These are phyloP conservation scores for Candida morakotiae DNA, from an alignment of 805 yeast species.

Conservation along the genomic window DNA sequence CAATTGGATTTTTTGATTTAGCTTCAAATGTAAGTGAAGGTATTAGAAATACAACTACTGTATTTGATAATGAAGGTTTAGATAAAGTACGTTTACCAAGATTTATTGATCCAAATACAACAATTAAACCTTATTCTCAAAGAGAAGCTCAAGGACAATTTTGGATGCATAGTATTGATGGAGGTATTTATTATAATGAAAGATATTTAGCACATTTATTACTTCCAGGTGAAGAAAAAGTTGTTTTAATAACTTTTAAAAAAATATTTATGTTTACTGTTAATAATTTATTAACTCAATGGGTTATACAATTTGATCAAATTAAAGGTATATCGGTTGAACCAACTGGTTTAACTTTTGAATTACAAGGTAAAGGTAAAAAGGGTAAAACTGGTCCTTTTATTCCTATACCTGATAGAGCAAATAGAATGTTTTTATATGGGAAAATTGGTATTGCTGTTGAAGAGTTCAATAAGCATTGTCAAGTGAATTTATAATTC, in stretches of 20 bases:
- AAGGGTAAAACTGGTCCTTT: slow-evolving; percentile 54
- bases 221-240: slow-evolving; percentile 74
- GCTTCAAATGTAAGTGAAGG: slow-evolving; percentile 94
- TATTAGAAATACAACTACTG: slow-evolving; percentile 86
- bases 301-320: slow-evolving; percentile 66
- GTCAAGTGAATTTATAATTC: slow-evolving; percentile 39
- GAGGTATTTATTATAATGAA: slow-evolving; percentile 72
- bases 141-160: slow-evolving; percentile 92
- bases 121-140: slow-evolving; percentile 69
- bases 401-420: slow-evolving; percentile 71
- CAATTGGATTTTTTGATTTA: slow-evolving; percentile 89
- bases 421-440: slow-evolving; percentile 64
- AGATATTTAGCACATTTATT: slow-evolving; percentile 81
- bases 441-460: slow-evolving; percentile 77
- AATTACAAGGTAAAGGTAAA: too few relatives aligned
- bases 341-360: slow-evolving; percentile 71
- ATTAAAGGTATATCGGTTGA: slow-evolving; percentile 73
- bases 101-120: slow-evolving; percentile 62
- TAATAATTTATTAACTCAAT: slow-evolving; percentile 54
- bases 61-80: slow-evolving; percentile 73
- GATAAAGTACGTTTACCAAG: slow-evolving; percentile 83
- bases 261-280: slow-evolving; percentile 67
- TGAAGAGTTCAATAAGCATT: slow-evolving; percentile 66
- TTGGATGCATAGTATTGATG: slow-evolving; percentile 81
- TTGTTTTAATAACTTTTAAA: slow-evolving; percentile 69